Conservation (phyloP, 495 filamentous ascomycete species). For the Tuber borchii region DNA sequence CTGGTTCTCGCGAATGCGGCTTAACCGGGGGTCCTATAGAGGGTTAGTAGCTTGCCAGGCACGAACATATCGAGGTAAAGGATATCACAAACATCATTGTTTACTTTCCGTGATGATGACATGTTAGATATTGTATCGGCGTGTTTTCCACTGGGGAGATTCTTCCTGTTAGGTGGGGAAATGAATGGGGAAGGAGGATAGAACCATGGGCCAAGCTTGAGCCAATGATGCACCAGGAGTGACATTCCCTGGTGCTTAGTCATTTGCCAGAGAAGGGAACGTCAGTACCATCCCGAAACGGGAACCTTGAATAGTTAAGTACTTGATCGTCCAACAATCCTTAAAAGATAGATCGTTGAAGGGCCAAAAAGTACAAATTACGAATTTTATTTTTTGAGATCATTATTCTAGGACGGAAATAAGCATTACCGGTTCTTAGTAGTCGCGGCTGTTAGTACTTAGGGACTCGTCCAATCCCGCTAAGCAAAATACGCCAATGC, state of each 20-base stretch:
- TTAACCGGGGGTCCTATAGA: conserved; percentile 26
- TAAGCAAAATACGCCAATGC: conserved; percentile 45
- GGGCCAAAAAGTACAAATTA: not conserved
- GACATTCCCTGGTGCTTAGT: not conserved
- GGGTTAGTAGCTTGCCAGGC: not conserved
- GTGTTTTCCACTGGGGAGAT: not conserved
- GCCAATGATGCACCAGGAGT: not conserved
- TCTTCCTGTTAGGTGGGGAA: not conserved
- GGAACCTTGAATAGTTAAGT: not conserved
- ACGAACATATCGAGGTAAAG: not conserved
- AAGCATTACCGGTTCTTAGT: not conserved
- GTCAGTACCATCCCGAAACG: not conserved
- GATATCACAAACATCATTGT: not conserved
- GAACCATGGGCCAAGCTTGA: not conserved
- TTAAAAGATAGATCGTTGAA: not conserved
- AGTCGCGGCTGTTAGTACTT: not conserved
- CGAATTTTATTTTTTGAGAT: not conserved
- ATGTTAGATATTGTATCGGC: not conserved
- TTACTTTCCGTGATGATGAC: not conserved
- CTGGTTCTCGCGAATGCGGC: conserved; percentile 68
- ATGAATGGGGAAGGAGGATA: not conserved
- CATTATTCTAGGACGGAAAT: not conserved
- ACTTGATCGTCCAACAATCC: not conserved
- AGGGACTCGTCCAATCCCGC: conserved; percentile 41
- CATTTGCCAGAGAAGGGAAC: not conserved